Percentiles rank a stretch among this genome's conserved stretches.
Evolutionary conservation across 2,329 filamentous ascomycete genomes (phyloP).

Genomic region (Pleoardoris graminearum): DNA sequence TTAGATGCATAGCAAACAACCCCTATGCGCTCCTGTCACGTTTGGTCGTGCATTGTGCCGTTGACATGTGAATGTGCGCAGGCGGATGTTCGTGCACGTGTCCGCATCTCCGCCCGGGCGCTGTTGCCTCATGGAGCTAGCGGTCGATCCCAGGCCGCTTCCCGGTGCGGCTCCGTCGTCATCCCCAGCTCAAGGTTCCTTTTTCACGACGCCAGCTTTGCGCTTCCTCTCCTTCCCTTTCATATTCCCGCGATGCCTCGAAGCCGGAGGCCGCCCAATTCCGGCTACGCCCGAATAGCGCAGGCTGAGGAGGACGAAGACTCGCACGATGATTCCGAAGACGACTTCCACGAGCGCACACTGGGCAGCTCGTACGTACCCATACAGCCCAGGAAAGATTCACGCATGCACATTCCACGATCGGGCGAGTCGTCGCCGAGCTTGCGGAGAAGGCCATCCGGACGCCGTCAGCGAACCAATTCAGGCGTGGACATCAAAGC

Average conservation of each 20-base stretch:
- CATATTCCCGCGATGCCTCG: constrained; percentile 33
- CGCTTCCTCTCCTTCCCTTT: constrained; percentile 10
- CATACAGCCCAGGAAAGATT: constrained; percentile 50
- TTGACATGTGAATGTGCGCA: neutral
- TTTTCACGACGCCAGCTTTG: constrained; percentile 13
- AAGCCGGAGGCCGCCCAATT: constrained; percentile 48
- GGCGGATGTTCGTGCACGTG: neutral
- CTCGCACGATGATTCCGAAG: constrained; percentile 45
- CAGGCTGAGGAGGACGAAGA: constrained; percentile 56
- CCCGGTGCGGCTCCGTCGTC: constrained; percentile 1
- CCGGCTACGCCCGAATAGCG: constrained; percentile 57
- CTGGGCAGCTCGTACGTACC: constrained; percentile 51
- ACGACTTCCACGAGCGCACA: constrained; percentile 43
- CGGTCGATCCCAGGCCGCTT: constrained; percentile 1
- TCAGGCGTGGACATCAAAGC: constrained; percentile 96
- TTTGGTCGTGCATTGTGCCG: neutral
- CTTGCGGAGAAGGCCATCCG: constrained; percentile 24
- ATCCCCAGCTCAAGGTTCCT: constrained; percentile 11
- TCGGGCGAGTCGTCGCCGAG: constrained; percentile 42
- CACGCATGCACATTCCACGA: constrained; percentile 48
- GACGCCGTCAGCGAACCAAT: constrained; percentile 67
- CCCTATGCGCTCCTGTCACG: neutral
- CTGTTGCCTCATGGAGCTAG: neutral
- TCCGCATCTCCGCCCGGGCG: too few relatives aligned
- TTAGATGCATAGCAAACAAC: neutral